These are phyloP conservation scores for Rhizophora mangle DNA, from an alignment of 345 rosid genomes.

Conservation along the genomic window DNA sequence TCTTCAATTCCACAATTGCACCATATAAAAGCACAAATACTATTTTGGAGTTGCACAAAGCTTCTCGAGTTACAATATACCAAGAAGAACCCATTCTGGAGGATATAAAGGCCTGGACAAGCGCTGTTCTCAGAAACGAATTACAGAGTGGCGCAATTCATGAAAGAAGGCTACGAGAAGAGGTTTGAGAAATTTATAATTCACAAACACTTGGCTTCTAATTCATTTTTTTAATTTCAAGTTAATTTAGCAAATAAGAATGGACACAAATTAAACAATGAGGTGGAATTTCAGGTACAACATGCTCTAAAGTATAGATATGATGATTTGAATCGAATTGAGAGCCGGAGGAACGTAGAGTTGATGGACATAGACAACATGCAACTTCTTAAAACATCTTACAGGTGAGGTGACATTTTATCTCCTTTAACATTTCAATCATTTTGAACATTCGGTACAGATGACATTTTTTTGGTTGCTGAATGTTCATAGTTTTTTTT, in stretches of 20 bases:
- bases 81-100: slow-evolving; percentile 15
- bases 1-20: neutral
- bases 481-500: rapidly evolving
- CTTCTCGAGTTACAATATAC: slow-evolving; percentile 13
- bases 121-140: neutral
- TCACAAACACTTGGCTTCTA: neutral
- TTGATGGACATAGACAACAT: neutral
- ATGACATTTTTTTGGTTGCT: neutral
- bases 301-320: slow-evolving; percentile 11
- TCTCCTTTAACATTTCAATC: neutral
- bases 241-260: neutral
- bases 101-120: slow-evolving; percentile 9
- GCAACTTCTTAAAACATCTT: slow-evolving; percentile 11
- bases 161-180: neutral
- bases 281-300: slow-evolving; percentile 11
- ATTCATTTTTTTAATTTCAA: neutral
- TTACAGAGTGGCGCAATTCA: neutral
- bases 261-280: neutral
- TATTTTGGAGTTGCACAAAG: slow-evolving; percentile 15
- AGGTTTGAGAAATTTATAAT: neutral
- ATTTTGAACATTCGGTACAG: neutral
- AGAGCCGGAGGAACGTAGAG: slow-evolving; percentile 10
- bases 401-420: neutral
- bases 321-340: slow-evolving; percentile 16
- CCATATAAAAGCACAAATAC: neutral